These are phyloP conservation scores for Suillus fuscotomentosus DNA, from an alignment of 768 basidiomycete genomes.

Conservation along the genomic window DNA sequence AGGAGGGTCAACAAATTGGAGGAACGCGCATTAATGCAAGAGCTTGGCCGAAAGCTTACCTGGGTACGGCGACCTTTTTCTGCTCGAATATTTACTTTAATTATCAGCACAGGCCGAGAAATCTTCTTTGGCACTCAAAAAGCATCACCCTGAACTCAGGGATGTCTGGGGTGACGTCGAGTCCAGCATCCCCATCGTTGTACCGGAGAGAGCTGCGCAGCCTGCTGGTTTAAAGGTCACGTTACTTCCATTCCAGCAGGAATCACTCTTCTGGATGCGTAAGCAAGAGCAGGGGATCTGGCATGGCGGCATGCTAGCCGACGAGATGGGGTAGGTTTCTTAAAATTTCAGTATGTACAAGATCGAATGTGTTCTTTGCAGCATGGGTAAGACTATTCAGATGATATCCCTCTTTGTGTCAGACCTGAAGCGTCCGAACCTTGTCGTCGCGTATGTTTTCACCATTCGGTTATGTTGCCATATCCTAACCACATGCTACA, in stretches of 20 bases:
- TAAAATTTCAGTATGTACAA: slow-evolving; percentile 9
- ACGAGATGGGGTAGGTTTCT: slow-evolving; percentile 82
- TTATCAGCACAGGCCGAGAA: slow-evolving; percentile 62
- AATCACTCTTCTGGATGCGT: slow-evolving; percentile 95
- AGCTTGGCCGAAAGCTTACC: slow-evolving; percentile 75
- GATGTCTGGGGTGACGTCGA: slow-evolving; percentile 89
- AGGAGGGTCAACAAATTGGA: slow-evolving; percentile 39
- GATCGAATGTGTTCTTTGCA: slow-evolving; percentile 23
- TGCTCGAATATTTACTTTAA: slow-evolving; percentile 14
- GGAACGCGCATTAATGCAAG: slow-evolving; percentile 46
- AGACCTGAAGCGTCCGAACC: slow-evolving; percentile 75
- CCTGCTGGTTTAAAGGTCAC: slow-evolving; percentile 81
- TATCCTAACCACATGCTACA: not conserved
- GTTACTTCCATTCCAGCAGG: slow-evolving; percentile 92
- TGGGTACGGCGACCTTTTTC: slow-evolving; percentile 42
- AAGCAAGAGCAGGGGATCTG: slow-evolving; percentile 87
- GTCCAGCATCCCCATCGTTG: slow-evolving; percentile 53
- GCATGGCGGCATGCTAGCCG: slow-evolving; percentile 91
- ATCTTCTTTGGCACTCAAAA: slow-evolving; percentile 56
- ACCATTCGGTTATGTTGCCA: not conserved
- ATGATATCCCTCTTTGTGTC: slow-evolving; percentile 88
- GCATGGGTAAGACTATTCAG: slow-evolving; percentile 97
- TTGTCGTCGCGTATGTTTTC: slow-evolving; percentile 83
- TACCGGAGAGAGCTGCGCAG: slow-evolving; percentile 72
- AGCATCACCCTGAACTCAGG: slow-evolving; percentile 75